Percentiles rank a stretch among this genome's conserved stretches.
Conservation (phyloP, 441 rosid species). For the Pelargonium myrrhifolium region DNA sequence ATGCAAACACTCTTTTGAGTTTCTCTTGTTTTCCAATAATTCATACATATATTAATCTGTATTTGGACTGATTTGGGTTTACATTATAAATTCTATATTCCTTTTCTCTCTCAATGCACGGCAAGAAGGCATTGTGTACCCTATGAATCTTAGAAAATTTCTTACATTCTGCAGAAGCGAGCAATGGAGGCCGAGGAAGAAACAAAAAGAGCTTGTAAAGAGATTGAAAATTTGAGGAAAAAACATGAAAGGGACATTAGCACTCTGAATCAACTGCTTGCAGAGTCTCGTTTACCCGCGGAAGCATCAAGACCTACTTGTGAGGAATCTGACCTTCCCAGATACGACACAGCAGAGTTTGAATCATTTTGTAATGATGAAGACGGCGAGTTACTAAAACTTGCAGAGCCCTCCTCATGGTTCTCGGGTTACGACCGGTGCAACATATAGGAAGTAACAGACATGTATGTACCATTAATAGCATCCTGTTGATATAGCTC, state of each 20-base stretch:
- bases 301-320: slow-evolving; percentile 35
- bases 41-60: too few relatives aligned
- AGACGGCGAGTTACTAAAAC: slow-evolving; percentile 45
- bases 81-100: not conserved
- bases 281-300: slow-evolving; percentile 36
- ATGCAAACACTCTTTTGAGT: too few relatives aligned
- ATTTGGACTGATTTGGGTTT: not conserved
- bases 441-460: slow-evolving; percentile 49
- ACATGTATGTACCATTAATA: slow-evolving; percentile 27
- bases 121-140: too few relatives aligned
- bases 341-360: slow-evolving; percentile 56
- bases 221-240: slow-evolving; percentile 50
- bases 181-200: slow-evolving; percentile 62
- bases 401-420: slow-evolving; percentile 68
- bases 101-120: too few relatives aligned
- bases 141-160: not conserved
- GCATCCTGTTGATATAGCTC: slow-evolving; percentile 24
- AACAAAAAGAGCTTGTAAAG: slow-evolving; percentile 42
- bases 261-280: slow-evolving; percentile 30
- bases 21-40: too few relatives aligned
- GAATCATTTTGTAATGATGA: slow-evolving; percentile 46
- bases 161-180: slow-evolving; percentile 41
- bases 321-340: slow-evolving; percentile 30
- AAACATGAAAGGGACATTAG: slow-evolving; percentile 44
- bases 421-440: slow-evolving; percentile 91